phyloP scores from a whole-genome alignment of 2,329 filamentous ascomycete genomes.

The Fusarium decemcellulare region DNA sequence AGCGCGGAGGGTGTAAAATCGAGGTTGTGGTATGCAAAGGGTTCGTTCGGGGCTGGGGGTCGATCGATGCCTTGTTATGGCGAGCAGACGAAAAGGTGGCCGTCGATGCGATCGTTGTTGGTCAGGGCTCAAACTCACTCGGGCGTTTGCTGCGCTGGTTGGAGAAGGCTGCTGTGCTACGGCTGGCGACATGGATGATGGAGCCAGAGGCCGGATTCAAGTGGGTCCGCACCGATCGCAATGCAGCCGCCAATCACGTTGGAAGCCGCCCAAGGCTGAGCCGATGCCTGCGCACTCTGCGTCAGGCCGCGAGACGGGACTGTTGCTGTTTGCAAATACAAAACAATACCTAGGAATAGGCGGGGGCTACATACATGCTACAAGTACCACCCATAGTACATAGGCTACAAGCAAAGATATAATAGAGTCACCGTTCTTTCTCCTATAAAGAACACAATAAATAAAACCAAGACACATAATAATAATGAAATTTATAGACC shows the following conservation, averaged over 20 bases:
- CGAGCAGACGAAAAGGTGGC: constrained; percentile 41
- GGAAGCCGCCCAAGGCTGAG: constrained; percentile 41
- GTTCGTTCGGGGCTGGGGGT: constrained; percentile 29
- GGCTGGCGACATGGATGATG: constrained; percentile 42
- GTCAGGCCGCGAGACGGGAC: not conserved
- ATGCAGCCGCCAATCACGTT: constrained; percentile 47
- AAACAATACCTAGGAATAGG: no score
- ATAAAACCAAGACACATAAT: no score
- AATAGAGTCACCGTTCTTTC: no score
- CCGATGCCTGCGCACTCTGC: constrained; percentile 13
- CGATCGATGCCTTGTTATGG: constrained; percentile 38
- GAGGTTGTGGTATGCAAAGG: constrained; percentile 31
- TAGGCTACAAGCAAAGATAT: no score
- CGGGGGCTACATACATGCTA: no score
- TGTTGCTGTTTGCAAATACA: no score
- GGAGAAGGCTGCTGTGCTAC: constrained; percentile 46
- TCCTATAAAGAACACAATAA: no score
- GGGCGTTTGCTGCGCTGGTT: constrained; percentile 42
- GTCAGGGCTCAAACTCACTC: constrained; percentile 27
- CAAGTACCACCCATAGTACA: no score
- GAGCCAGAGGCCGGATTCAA: constrained; percentile 53
- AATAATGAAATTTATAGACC: no score
- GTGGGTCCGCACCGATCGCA: constrained; percentile 56
- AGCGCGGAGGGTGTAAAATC: constrained; percentile 23
- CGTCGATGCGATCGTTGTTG: constrained; percentile 40